Base-by-base conservation (phyloP, 768 basidiomycete genomes). In the Goffeauzyma gilvescens region DNA sequence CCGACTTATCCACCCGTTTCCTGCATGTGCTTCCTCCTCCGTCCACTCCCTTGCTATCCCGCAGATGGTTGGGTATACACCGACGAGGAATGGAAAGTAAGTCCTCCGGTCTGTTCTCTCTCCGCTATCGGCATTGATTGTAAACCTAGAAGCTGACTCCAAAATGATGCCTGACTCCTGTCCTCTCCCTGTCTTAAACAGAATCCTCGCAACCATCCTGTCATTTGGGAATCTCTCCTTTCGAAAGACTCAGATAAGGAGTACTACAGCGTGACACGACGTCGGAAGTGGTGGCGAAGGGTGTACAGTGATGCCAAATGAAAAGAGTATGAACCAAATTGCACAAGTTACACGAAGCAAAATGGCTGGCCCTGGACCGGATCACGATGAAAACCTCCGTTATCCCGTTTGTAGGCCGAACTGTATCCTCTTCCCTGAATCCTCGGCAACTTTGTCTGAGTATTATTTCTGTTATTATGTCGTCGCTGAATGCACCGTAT, bases 11-110 rank as follows among this genome's bases (percentile, higher is more conserved):
- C 8, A 38, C 36, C 13, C 6, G 36, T 7, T 38, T 17, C 18
- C 10, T 7, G 37, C 4, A 13, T 38, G 21, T 14, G 4, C 8
- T 26, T 38, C 4, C n/a, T 18, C 4, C 5, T 22, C 3, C 5
- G 4, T 5, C 17, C 18, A 18, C 2, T n/a, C 25, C 8, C 28
- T 48, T n/a, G 42, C n/a, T 17, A 21, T 15, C 18, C 13, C 28
- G 3, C 40, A 61, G 60, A 58, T 21, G 61, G 61, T 1, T 63
- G 61, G 61, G 48, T 52, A 17, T 63, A 63, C 34, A 49, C 55
- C 14, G 57, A 63, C 38, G 61, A 63, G 49, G 55, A 55, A n/a
- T 63, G 61, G 61, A 54, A 57, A 46, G 56, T 53, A 28, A 49
- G 50, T 44, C 20, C n/a, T n/a, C n/a, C n/a, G n/a, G n/a, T n/a